Percentiles rank a stretch among this genome's conserved stretches.
phyloP scores from a whole-genome alignment of 495 filamentous ascomycete species.

The Parathielavia appendiculata region DNA sequence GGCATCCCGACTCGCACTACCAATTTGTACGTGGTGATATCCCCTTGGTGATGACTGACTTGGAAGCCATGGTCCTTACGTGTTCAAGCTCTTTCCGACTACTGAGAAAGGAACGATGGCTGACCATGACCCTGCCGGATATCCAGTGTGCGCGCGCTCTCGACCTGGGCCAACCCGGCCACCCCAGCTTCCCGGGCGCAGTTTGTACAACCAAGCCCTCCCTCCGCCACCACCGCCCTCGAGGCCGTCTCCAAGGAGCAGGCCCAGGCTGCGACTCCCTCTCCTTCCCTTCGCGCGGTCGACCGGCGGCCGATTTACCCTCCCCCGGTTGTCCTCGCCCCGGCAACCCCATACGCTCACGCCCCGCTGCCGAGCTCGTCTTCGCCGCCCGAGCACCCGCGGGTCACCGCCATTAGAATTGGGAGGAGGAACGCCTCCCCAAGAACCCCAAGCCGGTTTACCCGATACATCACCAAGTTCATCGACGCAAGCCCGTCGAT shows the following conservation, averaged over 20 bases:
- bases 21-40: neutral
- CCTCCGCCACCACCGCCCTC: slow-evolving; percentile 1
- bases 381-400: slow-evolving; percentile 7
- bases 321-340: slow-evolving; percentile 11
- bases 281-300: neutral
- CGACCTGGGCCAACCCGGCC: slow-evolving; percentile 3
- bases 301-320: slow-evolving; percentile 10
- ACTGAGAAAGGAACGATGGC: neutral
- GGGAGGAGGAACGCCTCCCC: slow-evolving; percentile 1
- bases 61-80: neutral
- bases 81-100: neutral
- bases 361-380: slow-evolving; percentile 2
- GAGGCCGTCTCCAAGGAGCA: slow-evolving; percentile 6
- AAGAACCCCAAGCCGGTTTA: neutral
- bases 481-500: slow-evolving; percentile 8
- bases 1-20: neutral
- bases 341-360: neutral
- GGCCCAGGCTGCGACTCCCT: slow-evolving; percentile 1
- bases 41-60: neutral
- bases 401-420: slow-evolving; percentile 9
- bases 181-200: slow-evolving; percentile 2
- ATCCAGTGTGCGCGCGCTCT: neutral
- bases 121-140: neutral
- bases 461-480: slow-evolving; percentile 6
- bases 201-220: neutral